Conservation (phyloP, 2,329 filamentous ascomycete species). For the Celoporthe dispersa region DNA sequence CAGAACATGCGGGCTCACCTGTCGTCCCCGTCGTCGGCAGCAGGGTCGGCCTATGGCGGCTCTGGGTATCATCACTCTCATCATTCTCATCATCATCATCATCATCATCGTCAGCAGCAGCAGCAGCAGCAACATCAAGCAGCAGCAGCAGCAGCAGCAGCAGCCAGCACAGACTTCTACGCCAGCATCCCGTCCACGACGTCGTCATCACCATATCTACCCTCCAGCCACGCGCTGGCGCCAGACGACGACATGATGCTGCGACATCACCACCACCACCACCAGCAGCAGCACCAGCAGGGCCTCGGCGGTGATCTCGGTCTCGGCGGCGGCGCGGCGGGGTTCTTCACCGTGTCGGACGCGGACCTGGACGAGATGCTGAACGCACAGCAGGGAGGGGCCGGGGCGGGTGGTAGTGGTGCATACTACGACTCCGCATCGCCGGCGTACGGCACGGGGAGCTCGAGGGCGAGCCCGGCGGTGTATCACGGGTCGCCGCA, state of each 20-base stretch:
- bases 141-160: background rate
- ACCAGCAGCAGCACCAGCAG: background rate
- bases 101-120: background rate
- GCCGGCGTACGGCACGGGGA: conserved; percentile 27
- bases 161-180: background rate
- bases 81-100: background rate
- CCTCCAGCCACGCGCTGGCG: conserved; percentile 19
- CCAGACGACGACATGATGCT: conserved; percentile 42
- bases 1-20: conserved; percentile 46
- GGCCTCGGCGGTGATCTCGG: background rate
- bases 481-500: conserved; percentile 20
- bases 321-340: conserved; percentile 41
- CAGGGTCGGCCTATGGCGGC: background rate
- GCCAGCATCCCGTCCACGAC: background rate
- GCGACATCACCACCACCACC: conserved; percentile 29
- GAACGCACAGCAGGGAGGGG: conserved; percentile 44
- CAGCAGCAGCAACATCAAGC: background rate
- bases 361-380: conserved; percentile 43
- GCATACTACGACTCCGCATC: background rate
- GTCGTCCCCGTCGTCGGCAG: conserved; percentile 31
- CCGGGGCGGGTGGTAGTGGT: conserved; percentile 18
- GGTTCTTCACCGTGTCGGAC: conserved; percentile 1
- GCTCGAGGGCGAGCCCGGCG: conserved; percentile 31
- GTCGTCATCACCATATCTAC: background rate
- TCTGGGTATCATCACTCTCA: no score